These are phyloP conservation scores for Coriaria nepalensis DNA, from an alignment of 306 rosid genomes.

Conservation along the genomic window DNA sequence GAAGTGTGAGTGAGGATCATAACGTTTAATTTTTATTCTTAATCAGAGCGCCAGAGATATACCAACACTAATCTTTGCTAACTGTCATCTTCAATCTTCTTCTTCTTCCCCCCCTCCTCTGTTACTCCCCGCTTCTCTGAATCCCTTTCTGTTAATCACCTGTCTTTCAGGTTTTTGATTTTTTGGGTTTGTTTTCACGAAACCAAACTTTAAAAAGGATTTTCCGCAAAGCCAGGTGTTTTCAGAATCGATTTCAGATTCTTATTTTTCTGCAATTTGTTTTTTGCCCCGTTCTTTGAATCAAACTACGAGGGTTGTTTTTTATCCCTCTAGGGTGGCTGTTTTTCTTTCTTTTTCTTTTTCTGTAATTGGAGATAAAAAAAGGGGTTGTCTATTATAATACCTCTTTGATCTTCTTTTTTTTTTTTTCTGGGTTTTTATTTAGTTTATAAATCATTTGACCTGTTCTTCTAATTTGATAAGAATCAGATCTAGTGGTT, in stretches of 20 bases:
- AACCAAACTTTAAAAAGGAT: constrained; percentile 60
- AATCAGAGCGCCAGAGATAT: neutral
- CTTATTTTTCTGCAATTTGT: neutral
- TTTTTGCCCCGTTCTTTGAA: neutral
- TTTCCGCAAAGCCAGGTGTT: constrained; percentile 85
- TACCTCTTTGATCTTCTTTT: constrained; percentile 37
- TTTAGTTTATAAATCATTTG: neutral
- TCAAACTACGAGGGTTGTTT: constrained; percentile 53
- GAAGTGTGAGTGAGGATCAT: too few species aligned
- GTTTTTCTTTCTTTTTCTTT: neutral
- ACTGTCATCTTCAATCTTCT: neutral
- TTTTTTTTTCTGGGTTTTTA: neutral
- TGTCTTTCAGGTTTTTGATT: constrained; percentile 68
- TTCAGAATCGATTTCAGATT: constrained; percentile 96
- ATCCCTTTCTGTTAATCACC: constrained; percentile 98
- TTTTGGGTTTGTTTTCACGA: constrained; percentile 77
- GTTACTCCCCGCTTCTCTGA: constrained; percentile 77
- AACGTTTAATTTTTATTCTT: too few species aligned
- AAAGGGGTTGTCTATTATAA: constrained; percentile 75
- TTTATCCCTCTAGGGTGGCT: constrained; percentile 49
- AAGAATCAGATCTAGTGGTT: constrained; percentile 28
- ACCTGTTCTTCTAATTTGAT: constrained; percentile 56
- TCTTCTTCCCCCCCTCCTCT: constrained; percentile 29
- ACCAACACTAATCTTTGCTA: neutral
- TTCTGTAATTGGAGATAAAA: constrained; percentile 11